Conservation (phyloP, 345 rosid species). For the Bretschneidera sinensis region DNA sequence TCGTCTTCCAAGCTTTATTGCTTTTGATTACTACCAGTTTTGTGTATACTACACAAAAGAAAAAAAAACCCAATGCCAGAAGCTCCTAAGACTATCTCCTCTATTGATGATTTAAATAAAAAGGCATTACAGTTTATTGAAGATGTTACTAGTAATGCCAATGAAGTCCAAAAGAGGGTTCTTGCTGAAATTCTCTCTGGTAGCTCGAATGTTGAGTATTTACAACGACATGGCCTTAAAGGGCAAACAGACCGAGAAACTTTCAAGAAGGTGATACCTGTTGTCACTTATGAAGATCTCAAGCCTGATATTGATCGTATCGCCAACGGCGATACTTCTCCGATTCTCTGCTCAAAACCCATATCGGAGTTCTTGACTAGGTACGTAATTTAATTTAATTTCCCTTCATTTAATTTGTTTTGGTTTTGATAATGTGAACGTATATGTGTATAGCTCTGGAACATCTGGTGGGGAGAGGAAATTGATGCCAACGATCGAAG, state of each 20-base stretch:
- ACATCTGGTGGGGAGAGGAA: slow-evolving; percentile 62
- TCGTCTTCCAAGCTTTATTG: background rate
- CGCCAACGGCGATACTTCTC: slow-evolving; percentile 47
- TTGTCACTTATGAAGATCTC: slow-evolving; percentile 43
- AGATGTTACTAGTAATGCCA: slow-evolving; percentile 34
- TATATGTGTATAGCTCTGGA: slow-evolving; percentile 36
- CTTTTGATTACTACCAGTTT: no score
- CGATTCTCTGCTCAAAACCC: slow-evolving; percentile 46
- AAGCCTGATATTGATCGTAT: slow-evolving; percentile 45
- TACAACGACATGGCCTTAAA: slow-evolving; percentile 35
- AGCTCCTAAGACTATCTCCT: slow-evolving; percentile 29
- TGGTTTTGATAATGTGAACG: background rate
- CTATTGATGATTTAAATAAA: slow-evolving; percentile 27
- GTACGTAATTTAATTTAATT: slow-evolving; percentile 9
- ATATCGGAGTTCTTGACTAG: slow-evolving; percentile 57
- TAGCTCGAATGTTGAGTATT: slow-evolving; percentile 41
- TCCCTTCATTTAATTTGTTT: background rate
- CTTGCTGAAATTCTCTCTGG: slow-evolving; percentile 41
- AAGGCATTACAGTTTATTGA: slow-evolving; percentile 38
- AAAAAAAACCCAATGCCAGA: slow-evolving; percentile 54
- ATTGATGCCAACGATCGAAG: slow-evolving; percentile 55
- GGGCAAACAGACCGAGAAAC: slow-evolving; percentile 33
- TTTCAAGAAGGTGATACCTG: slow-evolving; percentile 45
- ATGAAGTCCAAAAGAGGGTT: slow-evolving; percentile 33
- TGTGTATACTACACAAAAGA: no score